Base-by-base conservation (phyloP, 495 filamentous ascomycete species). In the Sordaria brevicollis region DNA sequence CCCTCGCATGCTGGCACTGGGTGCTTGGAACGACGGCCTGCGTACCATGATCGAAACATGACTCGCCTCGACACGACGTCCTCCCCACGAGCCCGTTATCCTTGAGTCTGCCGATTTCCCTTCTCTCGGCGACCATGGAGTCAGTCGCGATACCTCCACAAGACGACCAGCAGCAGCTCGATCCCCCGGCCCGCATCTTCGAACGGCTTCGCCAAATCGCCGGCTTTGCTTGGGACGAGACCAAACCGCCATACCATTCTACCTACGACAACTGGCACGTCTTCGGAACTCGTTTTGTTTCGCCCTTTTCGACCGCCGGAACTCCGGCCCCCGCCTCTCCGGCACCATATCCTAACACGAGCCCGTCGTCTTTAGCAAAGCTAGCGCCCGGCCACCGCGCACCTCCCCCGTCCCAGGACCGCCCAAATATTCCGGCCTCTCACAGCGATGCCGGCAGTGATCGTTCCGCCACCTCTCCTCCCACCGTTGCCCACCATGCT, bases 141-240 rank as follows among this genome's bases (percentile, higher is more conserved):
- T 80, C 79, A 69, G 75, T 80, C 74, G 76, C 77, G 65, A 76
- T 74, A 73, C 74, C 85, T 73, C 82, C 81, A 74, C 49, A 62
- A 62, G 49, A 62, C 49, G 88, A 91, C 71, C 89, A 91, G 78
- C 80, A 88, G 75, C 80, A 86, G 75, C 84, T 89, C 76, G 87
- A 90, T 74, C 88, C 89, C 71, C 90, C 90, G 38, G 79, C 88
- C 70, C 87, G 89, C 70, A 86, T 94, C 66, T 90, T 89, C 69
- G 90, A 93, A 80, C 84, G 91, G 65, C 81, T 94, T 72, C 84
- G 86, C 71, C 88, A 91, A 72, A 81, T 94, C 70, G 84, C 89
- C 33, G 90, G 90, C 35, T 94, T 91, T 77, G 88, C 85, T 15
- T 94, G 91, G 91, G 89, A 93, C 79, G 89, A 91, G 70, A 83